A percentile compares a stretch with the other conserved stretches of the same genome.
Conservation (phyloP, 257 asterid species). For the Ocimum tenuiflorum region DNA sequence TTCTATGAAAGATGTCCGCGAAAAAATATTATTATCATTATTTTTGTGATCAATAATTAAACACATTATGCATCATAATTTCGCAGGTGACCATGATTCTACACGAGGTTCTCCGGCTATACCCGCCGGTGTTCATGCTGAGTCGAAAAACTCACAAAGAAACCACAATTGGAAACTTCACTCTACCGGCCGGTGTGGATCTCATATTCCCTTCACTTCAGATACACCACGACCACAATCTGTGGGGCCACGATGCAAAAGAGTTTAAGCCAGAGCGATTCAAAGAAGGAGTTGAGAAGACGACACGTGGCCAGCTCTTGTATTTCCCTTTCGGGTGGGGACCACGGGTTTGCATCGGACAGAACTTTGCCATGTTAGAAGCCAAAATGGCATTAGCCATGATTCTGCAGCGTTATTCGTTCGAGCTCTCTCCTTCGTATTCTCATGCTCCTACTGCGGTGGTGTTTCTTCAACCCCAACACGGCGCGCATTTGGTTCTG, state of each 20-base stretch:
- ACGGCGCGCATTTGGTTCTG: constrained; percentile 37
- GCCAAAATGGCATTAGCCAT: constrained; percentile 47
- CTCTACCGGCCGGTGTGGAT: constrained; percentile 36
- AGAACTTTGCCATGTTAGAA: constrained; percentile 43
- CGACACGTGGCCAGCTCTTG: constrained; percentile 19
- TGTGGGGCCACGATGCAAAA: constrained; percentile 52
- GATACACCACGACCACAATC: constrained; percentile 31
- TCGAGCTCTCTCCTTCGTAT: constrained; percentile 45
- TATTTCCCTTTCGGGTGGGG: constrained; percentile 48
- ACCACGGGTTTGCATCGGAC: constrained; percentile 52
- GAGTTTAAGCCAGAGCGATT: constrained; percentile 56
- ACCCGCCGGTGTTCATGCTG: constrained; percentile 30
- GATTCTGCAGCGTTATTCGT: constrained; percentile 34
- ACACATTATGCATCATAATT: too few relatives aligned
- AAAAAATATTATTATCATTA: too few relatives aligned
- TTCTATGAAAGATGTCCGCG: too few relatives aligned
- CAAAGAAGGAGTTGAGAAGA: constrained; percentile 35
- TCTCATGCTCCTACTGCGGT: constrained; percentile 36
- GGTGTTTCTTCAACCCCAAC: constrained; percentile 35
- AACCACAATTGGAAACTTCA: constrained; percentile 23
- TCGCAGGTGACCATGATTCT: constrained; percentile 55
- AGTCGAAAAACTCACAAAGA: constrained; percentile 20
- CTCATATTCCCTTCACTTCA: constrained; percentile 27
- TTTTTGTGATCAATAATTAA: too few relatives aligned
- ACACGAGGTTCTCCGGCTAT: constrained; percentile 44